These are phyloP conservation scores for Rhododendron williamsianum DNA, from an alignment of 148 eudicot genomes.

Conservation along the genomic window DNA sequence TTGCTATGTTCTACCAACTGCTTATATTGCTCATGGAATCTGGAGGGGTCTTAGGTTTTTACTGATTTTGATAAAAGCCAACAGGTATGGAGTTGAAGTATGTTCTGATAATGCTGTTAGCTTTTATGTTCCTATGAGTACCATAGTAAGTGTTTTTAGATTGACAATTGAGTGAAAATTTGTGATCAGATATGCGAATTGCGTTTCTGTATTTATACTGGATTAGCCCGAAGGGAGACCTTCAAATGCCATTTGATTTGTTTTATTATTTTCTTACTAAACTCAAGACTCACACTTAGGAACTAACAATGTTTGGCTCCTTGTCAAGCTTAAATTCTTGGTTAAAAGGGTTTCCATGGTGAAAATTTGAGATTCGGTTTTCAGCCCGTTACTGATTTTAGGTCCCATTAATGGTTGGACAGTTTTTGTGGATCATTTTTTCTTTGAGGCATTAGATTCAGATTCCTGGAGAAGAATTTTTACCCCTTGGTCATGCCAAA, in stretches of 20 bases:
- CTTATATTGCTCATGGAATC: neutral
- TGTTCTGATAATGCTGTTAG: neutral
- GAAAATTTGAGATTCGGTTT: neutral
- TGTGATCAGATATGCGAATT: neutral
- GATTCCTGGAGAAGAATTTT: neutral
- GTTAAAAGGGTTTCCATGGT: neutral
- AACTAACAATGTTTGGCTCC: neutral
- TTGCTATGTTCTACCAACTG: neutral
- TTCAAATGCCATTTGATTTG: neutral
- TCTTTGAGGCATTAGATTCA: neutral
- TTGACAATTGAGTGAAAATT: neutral
- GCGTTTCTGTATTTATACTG: neutral
- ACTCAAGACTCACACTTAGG: neutral
- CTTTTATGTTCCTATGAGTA: neutral
- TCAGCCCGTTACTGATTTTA: neutral
- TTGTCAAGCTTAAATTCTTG: neutral
- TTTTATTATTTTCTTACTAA: neutral
- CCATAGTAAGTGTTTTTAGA: neutral
- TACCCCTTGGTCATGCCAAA: neutral
- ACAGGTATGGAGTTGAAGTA: neutral
- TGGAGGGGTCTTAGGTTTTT: neutral
- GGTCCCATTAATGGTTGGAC: neutral
- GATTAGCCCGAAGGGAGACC: neutral
- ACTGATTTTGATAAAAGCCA: neutral
- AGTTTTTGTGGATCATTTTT: neutral